A percentile compares a stretch with the other conserved stretches of the same genome.
Evolutionary conservation across 371 early-diverging fungal species (phyloP).

Genomic region (Parasitella parasitica): DNA sequence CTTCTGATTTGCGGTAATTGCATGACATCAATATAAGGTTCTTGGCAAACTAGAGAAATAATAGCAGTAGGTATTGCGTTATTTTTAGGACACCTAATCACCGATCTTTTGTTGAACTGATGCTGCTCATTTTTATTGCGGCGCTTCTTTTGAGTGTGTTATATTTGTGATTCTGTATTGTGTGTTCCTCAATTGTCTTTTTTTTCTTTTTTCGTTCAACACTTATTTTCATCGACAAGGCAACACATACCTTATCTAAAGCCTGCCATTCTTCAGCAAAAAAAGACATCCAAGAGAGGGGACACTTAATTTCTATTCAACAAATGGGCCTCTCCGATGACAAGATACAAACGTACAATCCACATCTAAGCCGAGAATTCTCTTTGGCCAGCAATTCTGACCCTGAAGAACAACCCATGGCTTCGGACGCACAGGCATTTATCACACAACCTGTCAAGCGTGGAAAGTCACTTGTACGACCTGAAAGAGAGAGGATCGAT

Average conservation of each 20-base stretch:
- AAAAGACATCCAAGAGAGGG: no score
- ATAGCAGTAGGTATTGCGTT: not conserved
- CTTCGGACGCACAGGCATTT: slow-evolving; percentile 22
- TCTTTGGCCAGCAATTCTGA: not conserved
- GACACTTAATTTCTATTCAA: no score
- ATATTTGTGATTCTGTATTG: not conserved
- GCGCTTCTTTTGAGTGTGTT: not conserved
- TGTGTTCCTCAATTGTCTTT: not conserved
- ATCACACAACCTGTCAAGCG: slow-evolving; percentile 36
- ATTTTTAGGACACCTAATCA: slow-evolving; percentile 1
- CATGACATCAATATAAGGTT: no score
- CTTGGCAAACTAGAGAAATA: not conserved
- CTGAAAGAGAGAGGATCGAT: slow-evolving; percentile 67
- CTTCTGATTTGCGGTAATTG: no score
- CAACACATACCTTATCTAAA: no score
- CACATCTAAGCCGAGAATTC: slow-evolving; percentile 21
- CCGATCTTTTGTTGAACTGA: not conserved
- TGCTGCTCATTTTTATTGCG: not conserved
- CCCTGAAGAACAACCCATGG: slow-evolving; percentile 9
- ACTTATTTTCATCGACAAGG: no score
- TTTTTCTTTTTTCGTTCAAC: not conserved
- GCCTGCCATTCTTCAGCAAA: no score
- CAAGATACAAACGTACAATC: slow-evolving; percentile 17
- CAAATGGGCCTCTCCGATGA: slow-evolving; percentile 1
- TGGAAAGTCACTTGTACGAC: slow-evolving; percentile 69